Conservation (phyloP, 805 yeast species). For the Lipomyces spencermartinsiae region DNA sequence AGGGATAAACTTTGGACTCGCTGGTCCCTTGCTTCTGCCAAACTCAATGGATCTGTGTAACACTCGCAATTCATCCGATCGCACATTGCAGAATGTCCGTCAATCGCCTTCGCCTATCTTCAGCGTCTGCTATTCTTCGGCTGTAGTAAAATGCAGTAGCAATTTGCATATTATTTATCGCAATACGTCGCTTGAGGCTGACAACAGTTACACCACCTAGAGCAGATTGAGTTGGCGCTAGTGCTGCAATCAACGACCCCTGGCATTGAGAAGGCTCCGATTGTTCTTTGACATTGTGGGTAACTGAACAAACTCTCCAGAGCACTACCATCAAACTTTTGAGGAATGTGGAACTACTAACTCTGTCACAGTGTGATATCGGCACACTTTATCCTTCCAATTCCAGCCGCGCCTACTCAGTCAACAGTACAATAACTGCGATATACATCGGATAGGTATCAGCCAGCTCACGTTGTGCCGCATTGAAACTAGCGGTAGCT, state of each 20-base stretch:
- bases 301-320: background rate
- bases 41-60: background rate
- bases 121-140: too few species aligned
- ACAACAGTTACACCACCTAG: background rate
- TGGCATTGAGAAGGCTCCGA: background rate
- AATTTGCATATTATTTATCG: background rate
- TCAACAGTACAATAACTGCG: background rate
- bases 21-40: conserved; percentile 1
- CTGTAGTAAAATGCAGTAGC: background rate
- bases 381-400: background rate
- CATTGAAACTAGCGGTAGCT: background rate
- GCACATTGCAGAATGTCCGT: background rate
- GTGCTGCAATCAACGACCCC: background rate
- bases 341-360: background rate
- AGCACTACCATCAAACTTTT: background rate
- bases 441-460: background rate
- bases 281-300: background rate
- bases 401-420: background rate
- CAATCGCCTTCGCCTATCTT: too few species aligned
- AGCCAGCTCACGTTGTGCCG: background rate
- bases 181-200: background rate
- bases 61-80: background rate
- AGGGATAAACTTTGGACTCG: background rate
- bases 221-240: too few species aligned
- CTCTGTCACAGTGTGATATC: background rate